A percentile compares a stretch with the other conserved stretches of the same genome.
Conservation (phyloP, 2,329 filamentous ascomycete genomes). For the Aspergillus flavus region DNA sequence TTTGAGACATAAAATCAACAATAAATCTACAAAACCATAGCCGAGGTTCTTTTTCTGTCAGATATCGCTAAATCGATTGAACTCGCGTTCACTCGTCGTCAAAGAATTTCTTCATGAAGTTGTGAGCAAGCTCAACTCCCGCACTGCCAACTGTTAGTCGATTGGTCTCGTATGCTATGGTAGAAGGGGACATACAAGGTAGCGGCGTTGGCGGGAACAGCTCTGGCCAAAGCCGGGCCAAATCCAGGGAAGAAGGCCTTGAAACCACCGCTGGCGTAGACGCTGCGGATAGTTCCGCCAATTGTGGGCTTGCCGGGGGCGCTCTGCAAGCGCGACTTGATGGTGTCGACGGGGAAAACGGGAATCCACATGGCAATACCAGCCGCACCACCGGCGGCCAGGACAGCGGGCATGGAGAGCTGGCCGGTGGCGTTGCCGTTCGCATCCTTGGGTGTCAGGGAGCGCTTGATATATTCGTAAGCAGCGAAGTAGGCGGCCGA, state of each 20-base stretch:
- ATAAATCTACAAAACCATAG: constrained; percentile 7
- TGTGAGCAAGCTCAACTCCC: constrained; percentile 54
- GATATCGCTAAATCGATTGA: background rate
- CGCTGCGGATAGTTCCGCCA: constrained; percentile 72
- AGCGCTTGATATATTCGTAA: constrained; percentile 93
- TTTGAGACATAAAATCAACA: constrained; percentile 1
- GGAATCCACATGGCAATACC: constrained; percentile 99
- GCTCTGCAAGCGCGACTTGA: constrained; percentile 92
- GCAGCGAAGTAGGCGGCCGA: constrained; percentile 95
- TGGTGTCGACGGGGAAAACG: constrained; percentile 94
- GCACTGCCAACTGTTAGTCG: constrained; percentile 31
- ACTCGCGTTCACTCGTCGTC: constrained; percentile 12
- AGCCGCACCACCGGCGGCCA: constrained; percentile 83
- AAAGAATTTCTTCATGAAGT: constrained; percentile 53
- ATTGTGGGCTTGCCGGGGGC: constrained; percentile 83
- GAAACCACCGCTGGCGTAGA: constrained; percentile 81
- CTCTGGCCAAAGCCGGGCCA: constrained; percentile 86
- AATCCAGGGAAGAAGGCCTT: constrained; percentile 98
- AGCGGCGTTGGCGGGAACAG: constrained; percentile 93
- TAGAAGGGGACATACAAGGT: constrained; percentile 64
- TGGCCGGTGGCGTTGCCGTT: constrained; percentile 73
- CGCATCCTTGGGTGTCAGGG: constrained; percentile 79
- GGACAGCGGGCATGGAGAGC: constrained; percentile 79
- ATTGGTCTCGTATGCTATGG: constrained; percentile 9
- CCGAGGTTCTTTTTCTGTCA: background rate